Evolutionary conservation across 2,329 filamentous ascomycete genomes (phyloP).

Genomic region (Sclerotinia nivalis): DNA sequence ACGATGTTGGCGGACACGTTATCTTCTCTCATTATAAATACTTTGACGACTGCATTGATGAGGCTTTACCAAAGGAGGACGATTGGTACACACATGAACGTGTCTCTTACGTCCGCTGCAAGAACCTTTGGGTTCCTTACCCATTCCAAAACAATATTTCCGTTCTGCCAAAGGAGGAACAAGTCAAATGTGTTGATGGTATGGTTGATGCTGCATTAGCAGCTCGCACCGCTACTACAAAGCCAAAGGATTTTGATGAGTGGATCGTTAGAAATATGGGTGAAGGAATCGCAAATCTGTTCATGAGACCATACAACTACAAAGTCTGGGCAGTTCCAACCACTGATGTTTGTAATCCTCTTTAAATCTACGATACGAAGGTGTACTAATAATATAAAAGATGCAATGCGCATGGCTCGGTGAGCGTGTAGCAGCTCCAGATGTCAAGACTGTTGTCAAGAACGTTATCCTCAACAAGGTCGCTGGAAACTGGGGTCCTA

Average conservation of each 20-base stretch:
- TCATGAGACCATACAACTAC: conserved; percentile 99
- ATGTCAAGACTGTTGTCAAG: conserved; percentile 88
- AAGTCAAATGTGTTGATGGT: conserved; percentile 90
- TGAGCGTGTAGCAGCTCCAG: conserved; percentile 95
- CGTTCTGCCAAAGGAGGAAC: conserved; percentile 95
- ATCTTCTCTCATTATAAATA: conserved; percentile 83
- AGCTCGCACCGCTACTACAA: conserved; percentile 80
- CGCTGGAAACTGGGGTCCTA: conserved; percentile 96
- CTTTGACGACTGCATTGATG: conserved; percentile 98
- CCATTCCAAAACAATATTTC: conserved; percentile 99
- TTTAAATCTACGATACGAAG: too few species aligned
- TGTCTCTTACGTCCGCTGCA: conserved; percentile 98
- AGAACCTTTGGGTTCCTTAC: conserved; percentile 95
- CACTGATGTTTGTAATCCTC: conserved; percentile 68
- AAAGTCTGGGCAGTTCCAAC: conserved; percentile 99
- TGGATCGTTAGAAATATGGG: conserved; percentile 96
- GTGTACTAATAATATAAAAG: conserved; percentile 48
- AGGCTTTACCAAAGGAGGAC: conserved; percentile 88
- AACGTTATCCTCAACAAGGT: conserved; percentile 97
- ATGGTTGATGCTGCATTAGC: conserved; percentile 94
- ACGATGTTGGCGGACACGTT: conserved; percentile 73
- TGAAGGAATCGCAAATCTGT: conserved; percentile 84
- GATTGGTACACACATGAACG: conserved; percentile 99
- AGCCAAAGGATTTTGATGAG: conserved; percentile 96
- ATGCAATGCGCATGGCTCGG: conserved; percentile 99